phyloP scores from a whole-genome alignment of 179 eudicot species.

The Nepenthes alata region DNA sequence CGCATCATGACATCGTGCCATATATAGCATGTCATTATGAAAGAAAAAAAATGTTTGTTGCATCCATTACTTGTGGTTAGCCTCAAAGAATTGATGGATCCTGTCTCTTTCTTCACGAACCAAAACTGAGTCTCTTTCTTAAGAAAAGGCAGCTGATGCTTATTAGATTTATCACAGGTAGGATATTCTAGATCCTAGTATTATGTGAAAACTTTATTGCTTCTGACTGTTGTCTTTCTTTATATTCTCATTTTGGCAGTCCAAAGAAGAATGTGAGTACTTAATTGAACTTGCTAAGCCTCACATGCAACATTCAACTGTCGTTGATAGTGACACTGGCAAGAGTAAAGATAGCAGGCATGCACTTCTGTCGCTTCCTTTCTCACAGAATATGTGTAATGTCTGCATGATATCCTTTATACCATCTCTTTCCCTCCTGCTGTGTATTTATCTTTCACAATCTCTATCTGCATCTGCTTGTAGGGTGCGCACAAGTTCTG shows the following conservation, averaged over 20 bases:
- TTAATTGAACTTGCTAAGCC: constrained; percentile 77
- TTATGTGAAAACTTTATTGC: background rate
- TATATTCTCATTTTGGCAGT: constrained; percentile 33
- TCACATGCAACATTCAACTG: constrained; percentile 76
- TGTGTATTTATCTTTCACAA: background rate
- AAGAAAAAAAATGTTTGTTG: too few relatives aligned
- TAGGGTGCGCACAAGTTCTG: constrained; percentile 93
- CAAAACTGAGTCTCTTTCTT: too few relatives aligned
- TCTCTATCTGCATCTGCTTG: constrained; percentile 6
- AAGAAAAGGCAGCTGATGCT: too few relatives aligned
- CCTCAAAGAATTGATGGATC: too few relatives aligned
- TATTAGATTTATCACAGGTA: background rate
- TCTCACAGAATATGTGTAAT: constrained; percentile 1
- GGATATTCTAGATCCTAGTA: background rate
- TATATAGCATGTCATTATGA: too few relatives aligned
- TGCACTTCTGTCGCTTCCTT: constrained; percentile 7
- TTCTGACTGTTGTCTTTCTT: constrained; percentile 1
- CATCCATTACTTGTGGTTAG: too few relatives aligned
- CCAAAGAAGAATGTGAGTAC: constrained; percentile 75
- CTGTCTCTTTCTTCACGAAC: too few relatives aligned
- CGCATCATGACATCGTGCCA: too few relatives aligned
- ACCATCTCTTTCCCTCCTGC: background rate
- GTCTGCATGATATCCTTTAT: background rate
- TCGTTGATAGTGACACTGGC: constrained; percentile 73
- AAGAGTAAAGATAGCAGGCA: constrained; percentile 78